Base-by-base conservation (phyloP, 495 filamentous ascomycete species). In the Talaromyces ruber region DNA sequence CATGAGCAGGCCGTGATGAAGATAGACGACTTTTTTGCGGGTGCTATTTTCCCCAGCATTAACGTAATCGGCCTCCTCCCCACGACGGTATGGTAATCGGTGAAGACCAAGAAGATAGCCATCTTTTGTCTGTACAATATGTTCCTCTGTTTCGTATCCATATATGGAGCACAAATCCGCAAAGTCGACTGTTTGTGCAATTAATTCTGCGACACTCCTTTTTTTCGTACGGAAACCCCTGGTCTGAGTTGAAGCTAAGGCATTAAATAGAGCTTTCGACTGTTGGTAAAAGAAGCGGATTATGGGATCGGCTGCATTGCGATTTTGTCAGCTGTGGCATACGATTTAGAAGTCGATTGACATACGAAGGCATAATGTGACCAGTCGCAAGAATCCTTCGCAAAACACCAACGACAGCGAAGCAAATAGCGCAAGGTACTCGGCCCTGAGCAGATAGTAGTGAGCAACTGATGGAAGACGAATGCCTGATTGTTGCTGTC, bases 1-100 rank as follows among this genome's bases (percentile, higher is more conserved):
- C 94, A 98, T 98, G 62, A 98, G 80, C 59, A 98, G 80, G 24
- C 94, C 94, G 74, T 98, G 94, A 73, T 98, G 94, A 64, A 98
- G 77, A 72, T 98, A 98, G 8, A 96, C 88, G 9, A 97, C 90
- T 62, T 86, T 89, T 76, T 96, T 97, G 73, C 80, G 82, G 16
- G 89, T 63, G 67, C 88, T 87, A n/a, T 78, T 76, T 3, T 84
- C 74, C 2, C 91, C 89, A 45, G 83, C 75, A 69, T 96, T 96
- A 67, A 94, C 87, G 1, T 65, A 65, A 39, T 77, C 74, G 32
- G 84, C 81, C 63, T 96, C 92, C 68, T 93, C 90, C 1, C 90
- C 91, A 61, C 86, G 88, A 57, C 83, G 81, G 81, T 89, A 94
- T 8, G 89, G 87, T 32, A 98, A 72, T 16, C 94, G 84, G 74